Evolutionary conservation across 2,329 filamentous ascomycete genomes (phyloP), one percentile per base, ranked within the genome.

Genomic region (Mycocentrospora acerina): DNA sequence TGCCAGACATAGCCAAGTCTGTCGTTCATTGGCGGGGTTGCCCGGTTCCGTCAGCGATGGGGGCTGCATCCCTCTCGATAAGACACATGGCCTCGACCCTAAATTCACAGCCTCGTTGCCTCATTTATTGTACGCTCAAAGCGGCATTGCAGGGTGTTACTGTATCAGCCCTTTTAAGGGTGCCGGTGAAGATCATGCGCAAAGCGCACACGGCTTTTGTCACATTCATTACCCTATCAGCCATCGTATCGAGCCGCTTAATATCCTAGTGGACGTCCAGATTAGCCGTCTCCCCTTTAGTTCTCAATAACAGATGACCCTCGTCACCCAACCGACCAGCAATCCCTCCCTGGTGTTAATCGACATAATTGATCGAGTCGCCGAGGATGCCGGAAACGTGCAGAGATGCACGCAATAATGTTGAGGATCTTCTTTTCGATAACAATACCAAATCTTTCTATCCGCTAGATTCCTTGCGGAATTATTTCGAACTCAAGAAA

Each of bases 381-480:
- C 11, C n/a, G 3, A 28, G 14, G 22, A 28, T 29, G n/a, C 37
- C 37, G 4, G 33, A 31, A 10, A 31, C 33, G 12, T 42, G 39
- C 39, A 14, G 14, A 16, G 16, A 24, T 12, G 39, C 39, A n/a
- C 33, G 39, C 8, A 22, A 32, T 18, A 28, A 36, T 5, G 37
- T 42, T n/a, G 24, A 32, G 6, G 12, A 24, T 13, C 16, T 36
- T 5, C 34, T 25, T 9, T 29, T 37, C 24, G 31, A 35, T 3
- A 31, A 39, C 24, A 15, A n/a, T 3, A 8, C 35, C 15, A 29
- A 13, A 31, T 25, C 6, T 10, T 44, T 44, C 24, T 44, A 31
- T 22, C 40, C 40, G 9, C 24, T 34, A 2, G 32, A 44, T 15
- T 14, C 18, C 7, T 16, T 44, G 11, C 40, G 36, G 14, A 22